A percentile compares a stretch with the other conserved stretches of the same genome.
Conservation (phyloP, 2,329 filamentous ascomycete genomes). For the Mollisia scopiformis region DNA sequence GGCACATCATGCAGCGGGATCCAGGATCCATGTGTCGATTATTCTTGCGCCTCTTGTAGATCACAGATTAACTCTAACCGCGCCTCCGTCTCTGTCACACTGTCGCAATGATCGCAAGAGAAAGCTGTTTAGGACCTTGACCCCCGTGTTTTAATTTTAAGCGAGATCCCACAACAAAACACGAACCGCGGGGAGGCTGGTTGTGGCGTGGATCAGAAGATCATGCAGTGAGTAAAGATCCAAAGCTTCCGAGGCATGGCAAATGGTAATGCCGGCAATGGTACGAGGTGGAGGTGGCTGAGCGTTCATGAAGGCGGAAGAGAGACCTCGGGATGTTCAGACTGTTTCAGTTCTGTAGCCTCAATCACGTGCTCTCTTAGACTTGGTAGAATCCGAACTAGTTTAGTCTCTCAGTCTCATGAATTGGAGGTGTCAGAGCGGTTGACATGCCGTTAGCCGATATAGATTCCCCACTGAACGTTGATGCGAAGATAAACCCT, state of each 20-base stretch:
- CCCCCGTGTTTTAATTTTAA: slow-evolving; percentile 1
- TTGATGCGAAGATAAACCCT: background rate
- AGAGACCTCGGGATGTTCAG: background rate
- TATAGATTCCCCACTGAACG: background rate
- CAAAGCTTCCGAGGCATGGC: background rate
- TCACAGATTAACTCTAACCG: background rate
- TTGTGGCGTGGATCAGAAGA: slow-evolving; percentile 7
- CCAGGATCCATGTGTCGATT: slow-evolving; percentile 14
- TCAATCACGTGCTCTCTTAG: background rate
- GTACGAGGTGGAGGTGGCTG: slow-evolving; percentile 5
- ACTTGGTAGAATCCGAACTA: background rate
- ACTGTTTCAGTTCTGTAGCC: background rate
- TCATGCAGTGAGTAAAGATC: slow-evolving; percentile 2
- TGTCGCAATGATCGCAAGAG: slow-evolving; percentile 10
- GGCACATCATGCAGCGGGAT: slow-evolving; percentile 14
- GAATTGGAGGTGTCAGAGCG: background rate
- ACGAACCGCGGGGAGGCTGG: background rate
- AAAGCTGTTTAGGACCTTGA: slow-evolving; percentile 3
- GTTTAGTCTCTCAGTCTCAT: background rate
- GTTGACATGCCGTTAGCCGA: background rate
- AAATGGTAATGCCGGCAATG: background rate
- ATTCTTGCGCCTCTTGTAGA: slow-evolving; percentile 1
- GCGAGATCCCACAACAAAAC: background rate
- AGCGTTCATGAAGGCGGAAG: background rate
- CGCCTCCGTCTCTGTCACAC: background rate